A percentile compares a stretch with the other conserved stretches of the same genome.
Evolutionary conservation across 2,329 filamentous ascomycete genomes (phyloP).

Genomic region (Nothomitra cinnamomea): DNA sequence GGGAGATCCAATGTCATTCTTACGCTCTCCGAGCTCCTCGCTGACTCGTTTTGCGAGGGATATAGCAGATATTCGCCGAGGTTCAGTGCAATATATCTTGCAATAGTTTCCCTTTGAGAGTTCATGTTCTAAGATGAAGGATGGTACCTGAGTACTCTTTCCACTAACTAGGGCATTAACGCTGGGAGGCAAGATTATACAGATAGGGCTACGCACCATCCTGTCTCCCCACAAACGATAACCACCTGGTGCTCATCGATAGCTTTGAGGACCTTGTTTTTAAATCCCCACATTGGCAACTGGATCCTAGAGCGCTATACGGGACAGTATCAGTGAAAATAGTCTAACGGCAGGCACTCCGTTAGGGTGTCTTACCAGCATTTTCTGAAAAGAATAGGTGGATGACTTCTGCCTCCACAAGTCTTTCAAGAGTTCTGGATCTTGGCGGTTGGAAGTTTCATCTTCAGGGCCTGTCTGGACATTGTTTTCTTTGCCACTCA

Average conservation of each 20-base stretch:
- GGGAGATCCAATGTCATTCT: conserved; percentile 62
- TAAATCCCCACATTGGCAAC: conserved; percentile 80
- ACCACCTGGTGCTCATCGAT: conserved; percentile 71
- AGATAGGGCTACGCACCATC: conserved; percentile 32
- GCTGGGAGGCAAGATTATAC: conserved; percentile 24
- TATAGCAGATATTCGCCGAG: conserved; percentile 87
- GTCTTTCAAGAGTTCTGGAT: conserved; percentile 27
- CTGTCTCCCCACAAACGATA: conserved; percentile 92
- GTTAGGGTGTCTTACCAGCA: conserved; percentile 39
- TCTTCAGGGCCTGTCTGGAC: neutral
- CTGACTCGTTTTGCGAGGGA: conserved; percentile 86
- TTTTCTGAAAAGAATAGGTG: conserved; percentile 47
- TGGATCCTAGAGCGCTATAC: conserved; percentile 45
- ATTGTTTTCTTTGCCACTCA: conserved; percentile 22
- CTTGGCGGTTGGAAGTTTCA: conserved; percentile 9
- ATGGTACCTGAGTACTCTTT: conserved; percentile 94
- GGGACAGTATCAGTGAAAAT: conserved; percentile 5
- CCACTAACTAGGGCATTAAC: too few species aligned
- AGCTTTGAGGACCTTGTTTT: conserved; percentile 56
- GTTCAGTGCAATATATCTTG: conserved; percentile 92
- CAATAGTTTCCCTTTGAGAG: conserved; percentile 63
- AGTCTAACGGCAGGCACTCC: neutral
- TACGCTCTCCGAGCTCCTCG: conserved; percentile 79
- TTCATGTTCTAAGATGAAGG: conserved; percentile 82
- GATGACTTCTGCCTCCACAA: conserved; percentile 35